These are phyloP conservation scores for Willaertia magna DNA, from an alignment of 208 protist species.

Conservation along the genomic window DNA sequence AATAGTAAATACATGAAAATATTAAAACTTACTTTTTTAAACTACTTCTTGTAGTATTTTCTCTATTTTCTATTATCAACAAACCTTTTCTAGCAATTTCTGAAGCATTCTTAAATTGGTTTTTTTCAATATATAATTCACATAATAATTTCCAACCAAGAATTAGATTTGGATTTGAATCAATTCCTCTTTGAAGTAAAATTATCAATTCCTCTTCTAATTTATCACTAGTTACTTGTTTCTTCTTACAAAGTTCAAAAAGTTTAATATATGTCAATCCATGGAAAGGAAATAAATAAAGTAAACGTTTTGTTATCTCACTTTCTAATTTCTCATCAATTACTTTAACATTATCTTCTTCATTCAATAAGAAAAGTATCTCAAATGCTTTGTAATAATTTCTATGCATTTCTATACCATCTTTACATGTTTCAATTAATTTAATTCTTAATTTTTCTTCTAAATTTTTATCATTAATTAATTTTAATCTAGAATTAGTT, in stretches of 20 bases:
- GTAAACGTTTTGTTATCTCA: neutral
- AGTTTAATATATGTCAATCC: neutral
- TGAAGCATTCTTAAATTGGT: neutral
- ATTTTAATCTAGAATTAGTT: neutral
- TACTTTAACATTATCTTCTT: neutral
- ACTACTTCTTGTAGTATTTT: neutral
- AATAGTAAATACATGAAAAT: too few relatives aligned
- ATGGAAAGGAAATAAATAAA: neutral
- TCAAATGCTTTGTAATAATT: neutral
- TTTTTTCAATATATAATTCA: neutral
- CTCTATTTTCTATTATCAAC: neutral
- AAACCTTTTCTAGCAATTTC: neutral
- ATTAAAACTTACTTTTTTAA: neutral
- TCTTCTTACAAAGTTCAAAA: neutral
- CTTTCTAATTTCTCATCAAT: neutral
- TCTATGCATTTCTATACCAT: neutral
- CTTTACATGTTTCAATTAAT: neutral
- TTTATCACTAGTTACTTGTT: neutral
- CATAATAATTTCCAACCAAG: neutral
- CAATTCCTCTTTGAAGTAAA: neutral
- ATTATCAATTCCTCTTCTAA: neutral
- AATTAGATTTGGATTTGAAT: neutral
- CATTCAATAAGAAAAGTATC: neutral
- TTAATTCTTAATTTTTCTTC: neutral
- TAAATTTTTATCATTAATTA: neutral